Conservation (phyloP, 2,329 filamentous ascomycete genomes). For the Colletotrichum sojae region DNA sequence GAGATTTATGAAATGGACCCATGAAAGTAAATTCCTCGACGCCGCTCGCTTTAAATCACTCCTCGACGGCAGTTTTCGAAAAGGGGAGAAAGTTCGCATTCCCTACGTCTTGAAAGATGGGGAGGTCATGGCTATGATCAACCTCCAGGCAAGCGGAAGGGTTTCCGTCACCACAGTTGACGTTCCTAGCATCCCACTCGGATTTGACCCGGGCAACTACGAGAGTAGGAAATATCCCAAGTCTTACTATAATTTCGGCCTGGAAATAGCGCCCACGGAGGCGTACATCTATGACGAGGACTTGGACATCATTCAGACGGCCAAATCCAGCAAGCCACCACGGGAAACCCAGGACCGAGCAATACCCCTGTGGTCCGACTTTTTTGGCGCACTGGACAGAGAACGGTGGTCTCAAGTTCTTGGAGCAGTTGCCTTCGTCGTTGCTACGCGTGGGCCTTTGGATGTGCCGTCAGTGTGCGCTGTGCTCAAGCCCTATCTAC, state of each 20-base stretch:
- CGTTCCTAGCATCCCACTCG: conserved; percentile 75
- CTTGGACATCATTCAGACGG: conserved; percentile 57
- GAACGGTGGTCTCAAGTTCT: conserved; percentile 76
- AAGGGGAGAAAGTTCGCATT: conserved; percentile 59
- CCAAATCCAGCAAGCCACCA: conserved; percentile 57
- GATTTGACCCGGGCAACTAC: conserved; percentile 80
- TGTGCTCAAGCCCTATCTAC: conserved; percentile 70
- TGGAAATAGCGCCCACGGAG: conserved; percentile 71
- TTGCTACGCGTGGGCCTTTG: conserved; percentile 74
- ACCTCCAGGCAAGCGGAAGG: conserved; percentile 72
- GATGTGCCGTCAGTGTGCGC: conserved; percentile 66
- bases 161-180: conserved; percentile 68
- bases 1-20: conserved; percentile 69
- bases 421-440: conserved; percentile 71
- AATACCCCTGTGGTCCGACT: conserved; percentile 81
- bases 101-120: conserved; percentile 74
- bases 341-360: conserved; percentile 58
- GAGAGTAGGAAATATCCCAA: conserved; percentile 78
- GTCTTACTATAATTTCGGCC: conserved; percentile 73
- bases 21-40: conserved; percentile 68
- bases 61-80: conserved; percentile 70
- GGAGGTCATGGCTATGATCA: conserved; percentile 76
- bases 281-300: conserved; percentile 70
- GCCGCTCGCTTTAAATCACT: conserved; percentile 72
- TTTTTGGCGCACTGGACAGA: conserved; percentile 72